A percentile compares a stretch with the other conserved stretches of the same genome.
phyloP scores from a whole-genome alignment of 495 filamentous ascomycete genomes.

The Podospora didyma region DNA sequence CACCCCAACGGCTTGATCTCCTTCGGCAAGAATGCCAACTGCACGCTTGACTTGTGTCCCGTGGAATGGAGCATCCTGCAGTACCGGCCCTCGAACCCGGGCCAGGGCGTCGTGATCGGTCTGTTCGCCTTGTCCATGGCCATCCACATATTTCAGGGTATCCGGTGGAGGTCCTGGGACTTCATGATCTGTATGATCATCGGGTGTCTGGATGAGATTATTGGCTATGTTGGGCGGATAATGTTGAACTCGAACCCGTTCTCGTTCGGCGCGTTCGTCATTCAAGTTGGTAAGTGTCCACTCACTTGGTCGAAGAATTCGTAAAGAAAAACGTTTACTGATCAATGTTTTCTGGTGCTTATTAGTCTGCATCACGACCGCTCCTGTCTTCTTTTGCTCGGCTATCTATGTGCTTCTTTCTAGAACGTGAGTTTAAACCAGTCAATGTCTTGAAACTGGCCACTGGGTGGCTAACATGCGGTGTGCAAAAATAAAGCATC shows the following conservation, averaged over 20 bases:
- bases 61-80: constrained; percentile 27
- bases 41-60: constrained; percentile 34
- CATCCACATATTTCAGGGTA: constrained; percentile 32
- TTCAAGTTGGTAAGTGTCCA: constrained; percentile 45
- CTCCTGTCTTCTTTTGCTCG: constrained; percentile 54
- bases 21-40: constrained; percentile 29
- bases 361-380: constrained; percentile 50
- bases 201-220: constrained; percentile 34
- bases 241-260: constrained; percentile 46
- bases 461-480: not conserved
- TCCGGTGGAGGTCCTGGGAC: constrained; percentile 34
- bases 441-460: not conserved
- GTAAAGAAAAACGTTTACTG: not conserved
- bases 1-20: not conserved
- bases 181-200: constrained; percentile 36
- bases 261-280: constrained; percentile 41
- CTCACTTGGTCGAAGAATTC: not conserved
- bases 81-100: constrained; percentile 29
- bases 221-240: constrained; percentile 49
- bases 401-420: constrained; percentile 48
- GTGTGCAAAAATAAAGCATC: constrained; percentile 30
- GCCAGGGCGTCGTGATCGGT: constrained; percentile 23
- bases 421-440: not conserved
- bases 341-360: not conserved
- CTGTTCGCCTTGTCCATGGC: constrained; percentile 17